Percentiles rank a stretch among this genome's conserved stretches.
Evolutionary conservation across 176 grass and related monocot genomes (phyloP).

Genomic region (Ananas comosus): DNA sequence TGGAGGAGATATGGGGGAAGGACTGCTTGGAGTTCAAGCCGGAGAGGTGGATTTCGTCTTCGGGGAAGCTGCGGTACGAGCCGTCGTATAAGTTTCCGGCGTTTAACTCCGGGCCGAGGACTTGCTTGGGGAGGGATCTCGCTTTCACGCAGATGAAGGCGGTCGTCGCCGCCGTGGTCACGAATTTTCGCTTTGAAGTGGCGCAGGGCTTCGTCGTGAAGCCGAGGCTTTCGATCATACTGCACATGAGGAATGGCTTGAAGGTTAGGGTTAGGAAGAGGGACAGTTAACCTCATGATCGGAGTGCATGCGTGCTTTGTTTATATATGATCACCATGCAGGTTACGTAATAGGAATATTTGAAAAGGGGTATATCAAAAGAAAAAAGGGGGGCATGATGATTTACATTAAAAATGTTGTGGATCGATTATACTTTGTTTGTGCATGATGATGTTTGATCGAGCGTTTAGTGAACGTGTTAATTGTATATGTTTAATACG

Average conservation of each 20-base stretch:
- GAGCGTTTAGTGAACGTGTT: too few species aligned
- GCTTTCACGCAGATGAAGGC: slow-evolving; percentile 44
- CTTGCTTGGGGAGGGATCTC: slow-evolving; percentile 46
- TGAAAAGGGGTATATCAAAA: too few species aligned
- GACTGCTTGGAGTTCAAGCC: slow-evolving; percentile 52
- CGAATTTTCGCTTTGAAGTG: slow-evolving; percentile 21
- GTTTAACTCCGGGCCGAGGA: slow-evolving; percentile 46
- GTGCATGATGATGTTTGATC: too few species aligned
- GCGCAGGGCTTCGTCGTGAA: slow-evolving; percentile 28
- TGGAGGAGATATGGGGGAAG: slow-evolving; percentile 43
- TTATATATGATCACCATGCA: not conserved
- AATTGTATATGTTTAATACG: too few species aligned
- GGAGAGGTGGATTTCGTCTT: slow-evolving; percentile 31
- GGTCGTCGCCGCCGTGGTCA: slow-evolving; percentile 25
- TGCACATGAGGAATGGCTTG: slow-evolving; percentile 45
- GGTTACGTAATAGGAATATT: not conserved
- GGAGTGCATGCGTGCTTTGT: not conserved
- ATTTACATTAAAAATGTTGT: too few species aligned
- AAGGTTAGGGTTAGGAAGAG: slow-evolving; percentile 27
- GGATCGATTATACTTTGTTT: too few species aligned
- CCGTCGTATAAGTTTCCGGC: slow-evolving; percentile 44
- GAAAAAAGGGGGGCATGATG: too few species aligned
- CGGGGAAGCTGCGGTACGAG: slow-evolving; percentile 29
- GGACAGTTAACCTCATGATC: not conserved
- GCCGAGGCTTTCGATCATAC: slow-evolving; percentile 47